phyloP scores from a whole-genome alignment of 169 alveolate species.

The Babesia bigemina region DNA sequence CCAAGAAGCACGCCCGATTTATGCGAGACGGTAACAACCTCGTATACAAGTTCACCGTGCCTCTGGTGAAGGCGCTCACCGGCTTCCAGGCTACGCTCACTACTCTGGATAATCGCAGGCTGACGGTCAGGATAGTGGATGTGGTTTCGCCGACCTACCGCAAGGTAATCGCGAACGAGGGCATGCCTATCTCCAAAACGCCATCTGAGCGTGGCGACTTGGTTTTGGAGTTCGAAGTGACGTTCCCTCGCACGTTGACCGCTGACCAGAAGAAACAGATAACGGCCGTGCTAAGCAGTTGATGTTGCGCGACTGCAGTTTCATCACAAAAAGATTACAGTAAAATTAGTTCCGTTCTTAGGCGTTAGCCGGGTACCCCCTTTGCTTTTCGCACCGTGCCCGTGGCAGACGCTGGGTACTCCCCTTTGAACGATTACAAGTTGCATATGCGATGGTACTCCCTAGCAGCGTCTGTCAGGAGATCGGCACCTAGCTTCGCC shows the following conservation, averaged over 20 bases:
- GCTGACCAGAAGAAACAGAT: constrained; percentile 79
- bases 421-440: constrained; percentile 5
- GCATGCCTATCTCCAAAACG: constrained; percentile 80
- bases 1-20: constrained; percentile 80
- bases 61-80: constrained; percentile 83
- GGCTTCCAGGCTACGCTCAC: constrained; percentile 84
- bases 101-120: constrained; percentile 83
- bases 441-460: constrained; percentile 60
- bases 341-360: background rate
- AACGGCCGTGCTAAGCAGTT: constrained; percentile 41
- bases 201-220: constrained; percentile 82
- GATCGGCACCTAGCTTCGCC: constrained; percentile 28
- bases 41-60: constrained; percentile 84
- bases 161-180: constrained; percentile 81
- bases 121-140: constrained; percentile 79
- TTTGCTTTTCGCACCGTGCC: background rate
- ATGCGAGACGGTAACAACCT: constrained; percentile 79
- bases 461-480: constrained; percentile 65
- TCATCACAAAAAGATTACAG: background rate
- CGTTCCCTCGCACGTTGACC: constrained; percentile 79
- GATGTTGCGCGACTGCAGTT: background rate
- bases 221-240: constrained; percentile 81
- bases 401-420: background rate
- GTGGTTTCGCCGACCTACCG: constrained; percentile 80
- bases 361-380: background rate